These are phyloP conservation scores for Vigna hirtella DNA, from an alignment of 306 rosid species.

Conservation along the genomic window DNA sequence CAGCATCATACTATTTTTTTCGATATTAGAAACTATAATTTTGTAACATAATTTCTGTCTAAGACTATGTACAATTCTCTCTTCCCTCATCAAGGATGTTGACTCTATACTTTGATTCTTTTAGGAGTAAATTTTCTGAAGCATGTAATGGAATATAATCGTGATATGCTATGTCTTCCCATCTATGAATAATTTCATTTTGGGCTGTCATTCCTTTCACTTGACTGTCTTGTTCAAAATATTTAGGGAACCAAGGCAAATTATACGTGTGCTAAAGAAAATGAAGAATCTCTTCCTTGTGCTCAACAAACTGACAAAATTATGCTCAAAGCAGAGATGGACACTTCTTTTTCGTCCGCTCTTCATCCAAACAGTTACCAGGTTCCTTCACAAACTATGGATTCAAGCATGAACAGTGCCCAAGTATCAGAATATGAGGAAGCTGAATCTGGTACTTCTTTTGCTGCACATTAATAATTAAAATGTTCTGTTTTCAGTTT, in stretches of 20 bases:
- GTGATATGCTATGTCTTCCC: background rate
- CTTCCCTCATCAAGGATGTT: background rate
- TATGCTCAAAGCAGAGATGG: conserved; percentile 55
- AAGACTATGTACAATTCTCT: too few species aligned
- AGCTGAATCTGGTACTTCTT: conserved; percentile 72
- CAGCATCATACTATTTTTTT: background rate
- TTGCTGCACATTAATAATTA: conserved; percentile 7
- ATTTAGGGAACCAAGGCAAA: conserved; percentile 69
- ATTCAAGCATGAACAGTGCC: conserved; percentile 67
- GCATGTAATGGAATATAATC: conserved; percentile 1
- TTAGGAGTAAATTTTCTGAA: background rate
- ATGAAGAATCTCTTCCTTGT: conserved; percentile 53
- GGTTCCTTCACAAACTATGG: conserved; percentile 64
- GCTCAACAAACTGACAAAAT: conserved; percentile 49
- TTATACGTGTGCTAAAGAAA: conserved; percentile 53
- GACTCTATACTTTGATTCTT: background rate
- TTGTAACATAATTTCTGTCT: background rate
- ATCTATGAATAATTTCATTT: conserved; percentile 5
- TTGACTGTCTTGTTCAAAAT: conserved; percentile 44
- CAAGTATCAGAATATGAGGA: conserved; percentile 80
- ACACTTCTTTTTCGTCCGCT: conserved; percentile 60
- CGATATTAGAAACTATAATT: conserved; percentile 14
- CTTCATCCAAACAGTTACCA: conserved; percentile 54
- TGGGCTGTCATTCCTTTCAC: conserved; percentile 1
- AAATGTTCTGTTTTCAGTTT: conserved; percentile 16